Conservation (phyloP, 306 rosid genomes). For the Astragalus membranaceus region DNA sequence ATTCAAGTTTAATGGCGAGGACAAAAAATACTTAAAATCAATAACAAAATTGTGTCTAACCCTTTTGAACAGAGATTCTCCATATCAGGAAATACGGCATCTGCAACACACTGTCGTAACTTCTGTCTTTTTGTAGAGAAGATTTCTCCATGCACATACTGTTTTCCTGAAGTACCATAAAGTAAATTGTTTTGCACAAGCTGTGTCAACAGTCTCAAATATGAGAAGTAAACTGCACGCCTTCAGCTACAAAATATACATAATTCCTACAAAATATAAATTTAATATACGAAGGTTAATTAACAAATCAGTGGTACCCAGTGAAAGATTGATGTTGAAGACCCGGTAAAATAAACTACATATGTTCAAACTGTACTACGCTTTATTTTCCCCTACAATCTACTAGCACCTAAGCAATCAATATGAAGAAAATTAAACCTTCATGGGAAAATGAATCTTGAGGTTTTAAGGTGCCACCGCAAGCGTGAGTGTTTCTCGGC, state of each 20-base stretch:
- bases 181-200: slow-evolving; percentile 8
- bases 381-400: slow-evolving; percentile 1
- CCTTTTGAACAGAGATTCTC: slow-evolving; percentile 47
- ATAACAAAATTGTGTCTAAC: slow-evolving; percentile 37
- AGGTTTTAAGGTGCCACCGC: slow-evolving; percentile 18
- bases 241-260: slow-evolving; percentile 2
- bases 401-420: slow-evolving; percentile 14
- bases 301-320: slow-evolving; percentile 7
- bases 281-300: slow-evolving; percentile 16
- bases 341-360: not conserved
- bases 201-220: slow-evolving; percentile 1
- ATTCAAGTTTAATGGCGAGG: slow-evolving; percentile 11
- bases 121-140: slow-evolving; percentile 66
- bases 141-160: slow-evolving; percentile 26
- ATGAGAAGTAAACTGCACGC: slow-evolving; percentile 11
- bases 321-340: not conserved
- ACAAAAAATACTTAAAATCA: slow-evolving; percentile 17
- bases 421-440: slow-evolving; percentile 19
- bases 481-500: slow-evolving; percentile 18
- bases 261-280: not conserved
- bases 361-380: not conserved
- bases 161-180: slow-evolving; percentile 35
- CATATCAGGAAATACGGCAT: slow-evolving; percentile 37
- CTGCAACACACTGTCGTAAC: slow-evolving; percentile 47
- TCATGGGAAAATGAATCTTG: slow-evolving; percentile 21